These are phyloP conservation scores for Aspergillus sclerotialis DNA, from an alignment of 2,329 filamentous ascomycete species.

Conservation along the genomic window DNA sequence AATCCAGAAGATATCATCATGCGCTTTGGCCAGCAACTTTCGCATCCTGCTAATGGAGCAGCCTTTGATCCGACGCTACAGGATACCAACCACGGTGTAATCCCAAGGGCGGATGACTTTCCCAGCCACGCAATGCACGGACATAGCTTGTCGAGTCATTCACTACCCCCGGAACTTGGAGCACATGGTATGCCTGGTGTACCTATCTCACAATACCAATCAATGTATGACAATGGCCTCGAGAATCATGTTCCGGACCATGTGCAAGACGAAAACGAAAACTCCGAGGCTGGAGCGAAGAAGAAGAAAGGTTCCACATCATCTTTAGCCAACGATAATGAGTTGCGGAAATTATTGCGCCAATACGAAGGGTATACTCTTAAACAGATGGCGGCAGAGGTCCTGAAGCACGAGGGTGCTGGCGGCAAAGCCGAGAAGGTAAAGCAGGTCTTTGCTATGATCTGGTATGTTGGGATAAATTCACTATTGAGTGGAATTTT, in stretches of 20 bases:
- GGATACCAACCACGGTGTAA: constrained; percentile 27
- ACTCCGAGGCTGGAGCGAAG: constrained; percentile 35
- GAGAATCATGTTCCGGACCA: constrained; percentile 37
- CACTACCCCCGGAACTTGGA: constrained; percentile 28
- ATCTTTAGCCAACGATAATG: constrained; percentile 43
- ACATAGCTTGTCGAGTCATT: constrained; percentile 29
- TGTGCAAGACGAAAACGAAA: constrained; percentile 34
- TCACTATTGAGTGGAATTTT: background rate
- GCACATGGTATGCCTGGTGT: constrained; percentile 25
- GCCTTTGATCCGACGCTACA: constrained; percentile 32
- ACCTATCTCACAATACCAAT: constrained; percentile 29
- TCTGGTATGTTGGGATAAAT: constrained; percentile 34
- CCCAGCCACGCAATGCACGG: constrained; percentile 26
- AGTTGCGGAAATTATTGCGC: constrained; percentile 39
- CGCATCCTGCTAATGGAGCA: constrained; percentile 28
- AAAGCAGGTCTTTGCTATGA: constrained; percentile 47
- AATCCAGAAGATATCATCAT: constrained; percentile 41
- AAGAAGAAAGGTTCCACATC: constrained; percentile 43
- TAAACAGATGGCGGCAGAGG: constrained; percentile 42
- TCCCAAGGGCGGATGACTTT: constrained; percentile 33
- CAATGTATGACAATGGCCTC: constrained; percentile 36
- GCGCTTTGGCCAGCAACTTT: constrained; percentile 37
- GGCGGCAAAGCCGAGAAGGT: constrained; percentile 46
- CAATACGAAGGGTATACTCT: constrained; percentile 41
- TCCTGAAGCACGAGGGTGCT: constrained; percentile 42